These are phyloP conservation scores for Mangifera indica DNA, from an alignment of 345 rosid species.

Conservation along the genomic window DNA sequence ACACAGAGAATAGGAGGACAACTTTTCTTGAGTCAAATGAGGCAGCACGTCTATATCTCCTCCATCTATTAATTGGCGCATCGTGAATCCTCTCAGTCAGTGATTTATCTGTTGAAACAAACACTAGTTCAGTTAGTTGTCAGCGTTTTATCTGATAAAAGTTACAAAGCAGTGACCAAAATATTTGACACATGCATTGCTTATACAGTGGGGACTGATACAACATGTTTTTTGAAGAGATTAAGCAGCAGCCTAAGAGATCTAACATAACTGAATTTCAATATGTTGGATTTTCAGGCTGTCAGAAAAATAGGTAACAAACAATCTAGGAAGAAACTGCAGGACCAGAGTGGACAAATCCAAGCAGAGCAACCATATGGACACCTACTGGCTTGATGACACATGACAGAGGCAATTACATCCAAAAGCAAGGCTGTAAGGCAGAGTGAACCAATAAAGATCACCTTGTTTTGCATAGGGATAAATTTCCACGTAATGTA, in stretches of 20 bases:
- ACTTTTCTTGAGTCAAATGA: slow-evolving; percentile 83
- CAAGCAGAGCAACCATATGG: background rate
- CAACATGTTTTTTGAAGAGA: background rate
- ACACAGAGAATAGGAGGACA: slow-evolving; percentile 77
- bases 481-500: background rate
- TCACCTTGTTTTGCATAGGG: background rate
- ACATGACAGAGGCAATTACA: background rate
- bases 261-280: too few relatives aligned
- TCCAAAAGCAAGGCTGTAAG: background rate
- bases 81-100: slow-evolving; percentile 59
- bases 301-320: background rate
- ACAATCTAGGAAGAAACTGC: background rate
- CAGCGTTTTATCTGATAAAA: too few relatives aligned
- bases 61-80: slow-evolving; percentile 72
- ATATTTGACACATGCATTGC: too few relatives aligned
- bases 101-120: slow-evolving; percentile 53
- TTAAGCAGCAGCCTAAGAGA: background rate
- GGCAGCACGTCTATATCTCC: slow-evolving; percentile 81
- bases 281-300: too few relatives aligned
- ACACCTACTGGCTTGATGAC: background rate
- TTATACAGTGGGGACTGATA: background rate
- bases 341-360: background rate
- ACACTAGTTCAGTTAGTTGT: slow-evolving; percentile 3
- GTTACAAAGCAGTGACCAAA: too few relatives aligned
- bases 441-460: background rate